phyloP scores from a whole-genome alignment of 1,139 yeast genomes.

The Yarrowia galli region DNA sequence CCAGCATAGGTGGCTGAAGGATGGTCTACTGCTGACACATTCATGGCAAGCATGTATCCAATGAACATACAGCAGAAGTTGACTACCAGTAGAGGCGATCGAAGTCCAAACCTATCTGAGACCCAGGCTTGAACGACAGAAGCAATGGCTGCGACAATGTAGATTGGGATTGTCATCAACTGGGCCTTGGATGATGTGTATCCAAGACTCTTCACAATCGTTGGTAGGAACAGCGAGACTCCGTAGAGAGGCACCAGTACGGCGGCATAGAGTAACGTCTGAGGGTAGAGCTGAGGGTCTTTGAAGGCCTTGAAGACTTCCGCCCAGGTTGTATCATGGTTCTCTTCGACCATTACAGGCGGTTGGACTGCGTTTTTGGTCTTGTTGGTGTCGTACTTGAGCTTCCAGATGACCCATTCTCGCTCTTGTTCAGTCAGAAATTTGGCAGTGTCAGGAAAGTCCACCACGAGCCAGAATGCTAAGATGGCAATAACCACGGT shows the following conservation, averaged over 20 bases:
- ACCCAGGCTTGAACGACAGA: constrained; percentile 50
- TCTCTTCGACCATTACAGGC: too few species aligned
- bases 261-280: constrained; percentile 9
- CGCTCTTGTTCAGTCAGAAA: constrained; percentile 59
- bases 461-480: too few species aligned
- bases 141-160: constrained; percentile 50
- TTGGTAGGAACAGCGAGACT: too few species aligned
- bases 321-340: too few species aligned
- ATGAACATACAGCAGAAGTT: constrained; percentile 48
- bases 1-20: constrained; percentile 50
- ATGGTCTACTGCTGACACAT: constrained; percentile 40
- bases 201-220: too few species aligned
- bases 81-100: constrained; percentile 52
- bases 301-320: constrained; percentile 48
- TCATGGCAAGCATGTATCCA: constrained; percentile 51
- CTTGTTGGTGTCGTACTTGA: constrained; percentile 47
- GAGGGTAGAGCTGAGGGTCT: constrained; percentile 48
- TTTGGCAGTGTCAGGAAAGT: too few species aligned
- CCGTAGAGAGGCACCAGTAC: too few species aligned
- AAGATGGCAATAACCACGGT: too few species aligned
- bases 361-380: constrained; percentile 8
- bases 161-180: constrained; percentile 51
- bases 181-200: constrained; percentile 46
- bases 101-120: constrained; percentile 49
- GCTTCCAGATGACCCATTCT: constrained; percentile 56